Evolutionary conservation across 768 basidiomycete species (phyloP), one percentile per base, ranked within the genome.

Genomic region (Peribolospora kevripleyi): DNA sequence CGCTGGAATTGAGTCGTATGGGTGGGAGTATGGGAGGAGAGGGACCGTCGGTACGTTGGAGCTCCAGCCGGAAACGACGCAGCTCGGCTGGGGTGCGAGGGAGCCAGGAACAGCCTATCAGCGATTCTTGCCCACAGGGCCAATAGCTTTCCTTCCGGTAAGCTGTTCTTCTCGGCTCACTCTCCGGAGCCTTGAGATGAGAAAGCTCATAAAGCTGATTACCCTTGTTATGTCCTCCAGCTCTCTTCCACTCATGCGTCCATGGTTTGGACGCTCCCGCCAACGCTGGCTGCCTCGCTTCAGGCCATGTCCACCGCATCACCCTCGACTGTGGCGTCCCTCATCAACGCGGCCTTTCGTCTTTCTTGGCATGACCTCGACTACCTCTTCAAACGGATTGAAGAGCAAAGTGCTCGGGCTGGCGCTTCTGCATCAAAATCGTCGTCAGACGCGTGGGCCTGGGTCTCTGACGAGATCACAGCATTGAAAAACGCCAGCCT

Each of bases 271-370:
- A 90, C 86, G 14, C 91, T 84, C 0, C 76, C 72, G 54, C 85
- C 88, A 1, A 65, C 70, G 5, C 72, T 87, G 6, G 86, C 87
- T 3, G 67, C 74, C n/a, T 76, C 79, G 1, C 70, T 93, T 46
- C 78, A 78, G 38, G 70, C 75, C 13, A 73, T 77, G 3, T 79
- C 79, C 4, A 74, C 80, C 0, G 71, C 67, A 3, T 25, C 25
- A 25, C 25, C 25, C 25, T 25, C 25, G 25, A 75, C 82, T 13
- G 68, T 97, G 48, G 68, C 73, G 7, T 69, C 66, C 48, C 80
- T 97, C 77, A 76, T 95, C 62, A 93, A 95, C 65, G 82, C 81
- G 13, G 88, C 84, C 5, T 97, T 88, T 71, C 76, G 86, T 37
- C 70, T 90, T 13, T 84, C 87, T 3, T 73, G 80, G 13, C 61